These are phyloP conservation scores for Scenedesmus sp. DNA, from an alignment of 163 green algal species.

Conservation along the genomic window DNA sequence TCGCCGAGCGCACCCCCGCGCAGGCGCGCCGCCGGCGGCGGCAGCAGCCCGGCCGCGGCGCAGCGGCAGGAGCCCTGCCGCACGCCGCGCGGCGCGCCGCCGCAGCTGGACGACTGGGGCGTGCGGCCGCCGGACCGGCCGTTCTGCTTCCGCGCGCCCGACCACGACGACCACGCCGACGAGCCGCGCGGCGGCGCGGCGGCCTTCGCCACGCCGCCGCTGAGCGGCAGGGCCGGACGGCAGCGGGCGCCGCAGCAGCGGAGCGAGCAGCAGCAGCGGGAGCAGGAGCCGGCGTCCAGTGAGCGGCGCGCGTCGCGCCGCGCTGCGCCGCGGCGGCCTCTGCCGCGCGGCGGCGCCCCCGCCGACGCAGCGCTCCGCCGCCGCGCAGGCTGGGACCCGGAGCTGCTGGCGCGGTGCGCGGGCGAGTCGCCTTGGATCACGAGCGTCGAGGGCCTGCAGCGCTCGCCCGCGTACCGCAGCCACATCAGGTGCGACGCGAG, in stretches of 20 bases:
- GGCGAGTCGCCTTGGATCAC: constrained; percentile 10
- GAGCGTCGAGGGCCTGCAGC: constrained; percentile 35
- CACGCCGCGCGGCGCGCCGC: no score
- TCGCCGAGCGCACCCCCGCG: background rate
- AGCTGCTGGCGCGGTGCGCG: constrained; percentile 8
- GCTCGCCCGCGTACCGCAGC: constrained; percentile 7
- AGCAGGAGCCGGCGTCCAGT: background rate
- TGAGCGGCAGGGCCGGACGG: background rate
- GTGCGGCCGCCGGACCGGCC: no score
- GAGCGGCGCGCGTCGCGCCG: background rate
- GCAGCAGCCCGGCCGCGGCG: background rate
- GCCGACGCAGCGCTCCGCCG: no score
- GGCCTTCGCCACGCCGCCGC: background rate
- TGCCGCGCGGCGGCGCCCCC: no score
- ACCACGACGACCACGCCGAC: background rate
- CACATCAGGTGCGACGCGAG: constrained; percentile 29
- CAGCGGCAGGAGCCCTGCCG: background rate
- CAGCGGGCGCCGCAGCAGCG: background rate
- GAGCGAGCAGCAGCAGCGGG: background rate
- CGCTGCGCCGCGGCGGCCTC: no score
- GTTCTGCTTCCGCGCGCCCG: no score
- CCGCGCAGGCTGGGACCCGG: constrained; percentile 13
- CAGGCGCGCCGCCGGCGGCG: background rate
- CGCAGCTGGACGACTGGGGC: no score
- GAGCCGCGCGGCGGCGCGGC: background rate